Base-by-base conservation (phyloP, 331 rosid species). In the Spiraea crenata region DNA sequence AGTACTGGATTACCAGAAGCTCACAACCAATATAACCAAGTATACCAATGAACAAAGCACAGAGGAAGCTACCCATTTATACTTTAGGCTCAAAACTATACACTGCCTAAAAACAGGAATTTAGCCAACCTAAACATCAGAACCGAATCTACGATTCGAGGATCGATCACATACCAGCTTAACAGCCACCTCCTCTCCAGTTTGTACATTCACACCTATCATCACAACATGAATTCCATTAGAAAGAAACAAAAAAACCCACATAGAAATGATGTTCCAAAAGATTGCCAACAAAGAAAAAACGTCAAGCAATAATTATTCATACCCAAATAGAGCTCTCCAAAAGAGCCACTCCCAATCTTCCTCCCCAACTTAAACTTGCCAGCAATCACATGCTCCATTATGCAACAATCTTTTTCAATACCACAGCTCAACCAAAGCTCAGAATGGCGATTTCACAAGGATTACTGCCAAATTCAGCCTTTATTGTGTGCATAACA, bases 261-360 rank as follows among this genome's bases (percentile, higher is more conserved):
- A 49, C n/a, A 31, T 62, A 57, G 65, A 34, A 79, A 84, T 63
- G 70, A 70, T 39, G 57, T 34, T 44, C 19, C 19, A 37, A 20
- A 59, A 15, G 16, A 31, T 25, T 25, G 2, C 31, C 31, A 25
- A 5, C 25, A 15, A 44, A 65, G 41, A 13, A 54, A 52, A 67
- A 45, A 40, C 45, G 34, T 41, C 57, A 67, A 67, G 46, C 14
- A 6, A 17, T 74, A 8, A 45, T 37, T 49, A 41, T 6, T 25
- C 72, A 57, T 47, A 89, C 99, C 96, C 80, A 95, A 56, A 89
- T 91, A 95, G 38, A 95, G 99, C 87, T 95, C 99, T 62, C 99
- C 99, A 68, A 95, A 95, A 67, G 99, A 95, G 58, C 99, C 99
- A 78, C 99, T 91, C 44, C 99, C 99, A 81, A 95, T 95, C 87